Percentiles rank a stretch among this genome's conserved stretches.
phyloP scores from a whole-genome alignment of 1,284 basidiomycete genomes.

The Sphaerobolus stellatus region DNA sequence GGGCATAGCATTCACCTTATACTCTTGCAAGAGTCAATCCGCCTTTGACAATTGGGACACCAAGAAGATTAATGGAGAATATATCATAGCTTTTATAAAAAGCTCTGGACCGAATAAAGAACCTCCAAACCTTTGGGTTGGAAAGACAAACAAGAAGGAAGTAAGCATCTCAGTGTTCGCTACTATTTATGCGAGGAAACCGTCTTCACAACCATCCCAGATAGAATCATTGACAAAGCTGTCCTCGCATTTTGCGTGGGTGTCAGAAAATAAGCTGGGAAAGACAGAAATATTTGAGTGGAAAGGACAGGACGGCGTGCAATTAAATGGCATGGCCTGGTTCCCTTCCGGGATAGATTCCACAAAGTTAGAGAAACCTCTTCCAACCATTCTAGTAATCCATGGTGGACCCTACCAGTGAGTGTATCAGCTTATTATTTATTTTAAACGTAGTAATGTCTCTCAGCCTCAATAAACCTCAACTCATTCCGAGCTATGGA shows the following conservation, averaged over 20 bases:
- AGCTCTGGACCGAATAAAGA: conserved; percentile 16
- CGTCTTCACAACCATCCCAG: background rate
- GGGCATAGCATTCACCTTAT: conserved; percentile 10
- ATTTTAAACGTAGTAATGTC: background rate
- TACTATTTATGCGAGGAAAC: background rate
- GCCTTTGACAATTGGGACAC: conserved; percentile 12
- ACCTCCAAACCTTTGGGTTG: conserved; percentile 18
- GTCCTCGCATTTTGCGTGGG: conserved; percentile 19
- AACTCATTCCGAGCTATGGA: no score
- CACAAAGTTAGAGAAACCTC: background rate
- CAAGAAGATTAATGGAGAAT: conserved; percentile 11
- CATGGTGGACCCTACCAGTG: conserved; percentile 19
- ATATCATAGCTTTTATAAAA: conserved; percentile 13
- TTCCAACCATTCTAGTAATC: conserved; percentile 17
- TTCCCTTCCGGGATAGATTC: conserved; percentile 11
- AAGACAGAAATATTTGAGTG: conserved; percentile 12
- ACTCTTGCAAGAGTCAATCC: conserved; percentile 1
- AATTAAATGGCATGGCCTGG: conserved; percentile 15
- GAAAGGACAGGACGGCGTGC: conserved; percentile 15
- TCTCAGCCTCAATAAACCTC: no score
- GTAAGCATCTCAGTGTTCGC: no score
- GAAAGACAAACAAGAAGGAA: background rate
- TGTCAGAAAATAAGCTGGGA: background rate
- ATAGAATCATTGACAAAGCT: conserved; percentile 13
- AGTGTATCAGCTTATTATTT: background rate